A percentile compares a stretch with the other conserved stretches of the same genome.
Conservation (phyloP, 2,329 filamentous ascomycete species). For the Hypoxylon sp. region DNA sequence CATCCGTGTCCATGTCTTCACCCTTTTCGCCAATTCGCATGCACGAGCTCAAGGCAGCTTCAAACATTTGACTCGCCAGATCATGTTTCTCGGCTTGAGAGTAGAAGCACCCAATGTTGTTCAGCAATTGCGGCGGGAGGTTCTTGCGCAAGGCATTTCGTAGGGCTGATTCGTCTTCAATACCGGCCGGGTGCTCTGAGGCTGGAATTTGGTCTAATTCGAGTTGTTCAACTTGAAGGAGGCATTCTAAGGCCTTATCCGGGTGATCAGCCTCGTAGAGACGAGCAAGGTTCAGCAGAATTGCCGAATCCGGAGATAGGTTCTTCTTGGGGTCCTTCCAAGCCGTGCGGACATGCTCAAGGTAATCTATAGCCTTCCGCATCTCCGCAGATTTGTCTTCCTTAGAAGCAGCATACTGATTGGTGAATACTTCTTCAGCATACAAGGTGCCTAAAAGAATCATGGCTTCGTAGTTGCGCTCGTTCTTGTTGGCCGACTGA, state of each 20-base stretch:
- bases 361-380: constrained; percentile 86
- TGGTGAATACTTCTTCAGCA: constrained; percentile 92
- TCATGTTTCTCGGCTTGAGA: constrained; percentile 88
- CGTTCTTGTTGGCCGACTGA: constrained; percentile 78
- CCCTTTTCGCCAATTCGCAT: constrained; percentile 84
- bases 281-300: constrained; percentile 90
- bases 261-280: constrained; percentile 89
- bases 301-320: constrained; percentile 83
- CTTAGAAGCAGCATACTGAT: constrained; percentile 78
- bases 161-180: constrained; percentile 72
- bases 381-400: constrained; percentile 90
- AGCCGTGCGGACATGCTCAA: constrained; percentile 86
- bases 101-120: constrained; percentile 97
- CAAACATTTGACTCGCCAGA: constrained; percentile 87
- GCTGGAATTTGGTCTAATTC: constrained; percentile 84
- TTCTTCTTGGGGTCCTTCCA: constrained; percentile 97
- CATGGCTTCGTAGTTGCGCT: constrained; percentile 83
- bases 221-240: constrained; percentile 92
- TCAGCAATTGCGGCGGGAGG: constrained; percentile 90
- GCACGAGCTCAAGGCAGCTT: constrained; percentile 90
- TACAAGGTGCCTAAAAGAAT: constrained; percentile 91
- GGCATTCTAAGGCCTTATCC: constrained; percentile 91
- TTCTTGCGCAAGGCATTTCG: constrained; percentile 78
- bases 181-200: constrained; percentile 74
- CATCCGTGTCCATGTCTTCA: constrained; percentile 85